A percentile compares a stretch with the other conserved stretches of the same genome.
Evolutionary conservation across 2,329 filamentous ascomycete species (phyloP).

Genomic region (Sodiomyces alkalinus): DNA sequence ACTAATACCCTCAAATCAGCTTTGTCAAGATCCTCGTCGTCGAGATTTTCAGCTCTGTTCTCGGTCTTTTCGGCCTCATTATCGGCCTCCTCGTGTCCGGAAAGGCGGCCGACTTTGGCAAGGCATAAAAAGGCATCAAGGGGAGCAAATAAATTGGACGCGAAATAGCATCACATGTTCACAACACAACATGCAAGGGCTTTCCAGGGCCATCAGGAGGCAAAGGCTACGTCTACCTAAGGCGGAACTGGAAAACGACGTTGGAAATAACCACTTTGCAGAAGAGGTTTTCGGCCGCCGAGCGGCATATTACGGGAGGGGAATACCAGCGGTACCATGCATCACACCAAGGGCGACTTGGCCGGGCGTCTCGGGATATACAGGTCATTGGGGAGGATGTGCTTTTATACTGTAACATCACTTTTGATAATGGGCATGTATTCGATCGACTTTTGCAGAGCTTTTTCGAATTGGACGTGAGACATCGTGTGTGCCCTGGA

Average conservation of each 20-base stretch:
- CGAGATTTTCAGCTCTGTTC: slow-evolving; percentile 96
- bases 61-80: slow-evolving; percentile 92
- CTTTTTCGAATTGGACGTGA: no score
- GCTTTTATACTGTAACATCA: slow-evolving; percentile 8
- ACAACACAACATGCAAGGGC: no score
- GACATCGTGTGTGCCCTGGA: no score
- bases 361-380: slow-evolving; percentile 10
- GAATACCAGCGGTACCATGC: slow-evolving; percentile 4
- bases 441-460: background rate
- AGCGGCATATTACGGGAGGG: slow-evolving; percentile 1
- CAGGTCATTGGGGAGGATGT: slow-evolving; percentile 8
- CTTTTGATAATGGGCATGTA: slow-evolving; percentile 2
- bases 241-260: no score
- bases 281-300: no score
- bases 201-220: no score
- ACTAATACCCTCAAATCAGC: slow-evolving; percentile 34
- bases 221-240: no score
- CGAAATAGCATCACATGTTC: no score
- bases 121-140: slow-evolving; percentile 12
- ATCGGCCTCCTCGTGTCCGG: slow-evolving; percentile 77
- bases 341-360: slow-evolving; percentile 9
- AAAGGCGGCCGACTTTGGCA: slow-evolving; percentile 64
- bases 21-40: slow-evolving; percentile 99
- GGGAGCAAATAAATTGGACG: no score
- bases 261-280: no score